Base-by-base conservation (phyloP, 352 stramenopile genomes). In the Globisporangium yorkense region DNA sequence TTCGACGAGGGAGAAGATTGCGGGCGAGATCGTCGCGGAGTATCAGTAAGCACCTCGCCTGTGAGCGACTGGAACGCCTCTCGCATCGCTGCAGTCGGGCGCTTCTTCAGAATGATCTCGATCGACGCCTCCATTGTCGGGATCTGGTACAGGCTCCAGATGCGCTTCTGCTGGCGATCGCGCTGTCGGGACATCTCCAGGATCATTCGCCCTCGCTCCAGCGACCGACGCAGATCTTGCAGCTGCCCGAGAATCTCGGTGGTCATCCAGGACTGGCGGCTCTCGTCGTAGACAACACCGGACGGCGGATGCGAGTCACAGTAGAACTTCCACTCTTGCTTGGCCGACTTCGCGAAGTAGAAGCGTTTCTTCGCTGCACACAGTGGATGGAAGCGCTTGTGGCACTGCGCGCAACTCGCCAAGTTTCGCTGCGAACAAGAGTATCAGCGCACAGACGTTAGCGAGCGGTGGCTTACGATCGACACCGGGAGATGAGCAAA, bases 181-280 rank as follows among this genome's bases (percentile, higher is more conserved):
- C 86, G 84, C 52, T 94, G 86, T 9, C 84, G 78, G 7, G 75
- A 71, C 86, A 96, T 92, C 56, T 96, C 84, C 0, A 94, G 57
- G 44, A 96, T 73, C 83, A 96, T 92, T 9, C 86, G 70, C 9
- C 82, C 83, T 44, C 86, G 84, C 52, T 96, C 86, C 12, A 93
- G 67, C 0, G 82, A 84, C n/a, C 74, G 75, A 20, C 86, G 72
- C 10, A 96, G 62, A 50, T 93, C 80, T 53, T 88, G 78, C 31
- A 96, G 63, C 35, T 93, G 82, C 9, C 66, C 67, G 18, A 94
- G 51, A 37, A 87, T 89, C 49, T 92, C 81, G 9, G 75, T 65
- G 0, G 80, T 96, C 48, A 94, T 76, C 86, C 86, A 96, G 7
- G 79, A 72, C 53, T 93, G 82, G 0, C 72, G 80, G 12, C 71